These are phyloP conservation scores for Candida orba DNA, from an alignment of 805 yeast genomes.

Conservation along the genomic window DNA sequence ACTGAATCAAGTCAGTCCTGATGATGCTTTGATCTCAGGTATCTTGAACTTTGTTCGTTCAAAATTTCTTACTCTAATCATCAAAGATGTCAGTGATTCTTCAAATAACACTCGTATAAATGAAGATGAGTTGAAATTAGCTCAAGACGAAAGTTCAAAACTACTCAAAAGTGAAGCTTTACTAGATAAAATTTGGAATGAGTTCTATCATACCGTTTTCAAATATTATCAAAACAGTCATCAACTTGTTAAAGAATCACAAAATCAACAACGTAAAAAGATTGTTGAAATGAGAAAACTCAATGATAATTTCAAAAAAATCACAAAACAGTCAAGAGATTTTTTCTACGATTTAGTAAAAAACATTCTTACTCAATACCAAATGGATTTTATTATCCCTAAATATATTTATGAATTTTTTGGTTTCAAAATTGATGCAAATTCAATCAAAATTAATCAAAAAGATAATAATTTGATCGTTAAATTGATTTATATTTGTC, in stretches of 20 bases:
- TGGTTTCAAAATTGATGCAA: constrained; percentile 2
- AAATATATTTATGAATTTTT: constrained; percentile 11
- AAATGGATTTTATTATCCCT: constrained; percentile 26
- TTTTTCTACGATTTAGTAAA: constrained; percentile 41
- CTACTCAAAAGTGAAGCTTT: constrained; percentile 19
- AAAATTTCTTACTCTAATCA: constrained; percentile 36
- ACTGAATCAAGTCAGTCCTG: constrained; percentile 13
- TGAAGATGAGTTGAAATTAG: constrained; percentile 5
- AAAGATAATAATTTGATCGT: constrained; percentile 10
- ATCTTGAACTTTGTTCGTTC: constrained; percentile 42
- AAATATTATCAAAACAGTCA: constrained; percentile 33
- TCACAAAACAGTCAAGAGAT: constrained; percentile 36
- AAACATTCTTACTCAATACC: constrained; percentile 31
- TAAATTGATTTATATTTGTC: constrained; percentile 35
- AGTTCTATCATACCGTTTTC: constrained; percentile 57
- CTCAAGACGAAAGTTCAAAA: constrained; percentile 12
- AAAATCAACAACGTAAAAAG: constrained; percentile 12
- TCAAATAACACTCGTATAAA: not conserved
- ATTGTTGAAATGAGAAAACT: constrained; percentile 52
- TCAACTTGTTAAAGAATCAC: constrained; percentile 10
- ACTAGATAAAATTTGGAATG: constrained; percentile 51
- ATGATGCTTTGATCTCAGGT: constrained; percentile 28
- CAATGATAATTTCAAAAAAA: constrained; percentile 44
- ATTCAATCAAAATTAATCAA: constrained; percentile 8
- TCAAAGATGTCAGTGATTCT: constrained; percentile 27